Evolutionary conservation across 202 grass and related monocot species (phyloP).

Genomic region (Saccharum hybrid): DNA sequence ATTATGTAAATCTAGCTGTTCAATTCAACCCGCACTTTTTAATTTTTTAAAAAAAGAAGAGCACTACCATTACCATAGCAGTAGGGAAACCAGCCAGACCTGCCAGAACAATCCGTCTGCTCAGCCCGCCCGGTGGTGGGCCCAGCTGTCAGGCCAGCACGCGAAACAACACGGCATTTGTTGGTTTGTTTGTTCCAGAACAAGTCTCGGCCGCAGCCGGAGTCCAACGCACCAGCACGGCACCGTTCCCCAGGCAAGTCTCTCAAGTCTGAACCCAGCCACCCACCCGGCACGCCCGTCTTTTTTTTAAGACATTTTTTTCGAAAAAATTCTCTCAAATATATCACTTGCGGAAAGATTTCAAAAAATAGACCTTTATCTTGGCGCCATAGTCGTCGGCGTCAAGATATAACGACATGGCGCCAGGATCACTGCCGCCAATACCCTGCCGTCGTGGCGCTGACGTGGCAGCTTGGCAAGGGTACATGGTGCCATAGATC

Average conservation of each 20-base stretch:
- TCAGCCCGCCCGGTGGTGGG: background rate
- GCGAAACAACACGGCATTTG: conserved; percentile 34
- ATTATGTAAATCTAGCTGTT: background rate
- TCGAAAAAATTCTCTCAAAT: too few relatives aligned
- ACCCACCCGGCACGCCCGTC: background rate
- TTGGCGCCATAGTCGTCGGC: too few relatives aligned
- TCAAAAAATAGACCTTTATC: too few relatives aligned
- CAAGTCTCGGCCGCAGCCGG: conserved; percentile 2
- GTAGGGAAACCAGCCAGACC: background rate
- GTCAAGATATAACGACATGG: too few relatives aligned
- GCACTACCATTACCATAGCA: background rate
- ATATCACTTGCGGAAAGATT: too few relatives aligned
- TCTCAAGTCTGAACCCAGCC: conserved; percentile 5
- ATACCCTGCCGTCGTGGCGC: too few relatives aligned
- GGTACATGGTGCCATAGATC: too few relatives aligned
- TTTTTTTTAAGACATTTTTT: too few relatives aligned
- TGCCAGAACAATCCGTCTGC: background rate
- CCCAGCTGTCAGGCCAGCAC: conserved; percentile 9
- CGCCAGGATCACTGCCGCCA: too few relatives aligned
- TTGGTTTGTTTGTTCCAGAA: background rate
- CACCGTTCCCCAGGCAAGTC: background rate
- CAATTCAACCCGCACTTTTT: background rate
- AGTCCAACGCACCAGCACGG: conserved; percentile 18
- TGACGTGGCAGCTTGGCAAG: too few relatives aligned
- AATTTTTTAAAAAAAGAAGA: background rate